Evolutionary conservation across 352 stramenopile genomes (phyloP).

Genomic region (Phytophthora palmivora): DNA sequence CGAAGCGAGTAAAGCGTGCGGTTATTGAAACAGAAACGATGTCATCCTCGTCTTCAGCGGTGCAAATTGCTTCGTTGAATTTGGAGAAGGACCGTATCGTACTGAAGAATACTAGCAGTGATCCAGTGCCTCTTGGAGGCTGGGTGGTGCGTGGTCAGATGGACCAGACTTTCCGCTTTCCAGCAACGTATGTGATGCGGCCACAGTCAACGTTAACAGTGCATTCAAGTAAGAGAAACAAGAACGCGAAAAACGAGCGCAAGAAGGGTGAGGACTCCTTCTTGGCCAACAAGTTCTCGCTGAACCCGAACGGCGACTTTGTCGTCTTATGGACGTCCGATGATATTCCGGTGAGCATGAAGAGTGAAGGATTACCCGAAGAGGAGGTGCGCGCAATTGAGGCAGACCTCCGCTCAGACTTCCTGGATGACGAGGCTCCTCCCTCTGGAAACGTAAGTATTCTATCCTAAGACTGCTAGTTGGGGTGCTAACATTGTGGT

Average conservation of each 20-base stretch:
- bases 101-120: conserved; percentile 74
- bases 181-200: conserved; percentile 69
- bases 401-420: conserved; percentile 52
- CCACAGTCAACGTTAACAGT: conserved; percentile 77
- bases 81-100: conserved; percentile 81
- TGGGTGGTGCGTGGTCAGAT: conserved; percentile 74
- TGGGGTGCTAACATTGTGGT: neutral
- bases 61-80: conserved; percentile 73
- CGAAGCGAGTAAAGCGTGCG: conserved; percentile 62
- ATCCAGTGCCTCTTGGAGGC: conserved; percentile 59
- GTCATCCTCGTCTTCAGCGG: conserved; percentile 29
- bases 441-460: conserved; percentile 56
- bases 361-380: conserved; percentile 61
- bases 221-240: conserved; percentile 83
- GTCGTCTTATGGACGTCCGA: conserved; percentile 69
- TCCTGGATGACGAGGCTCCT: conserved; percentile 61
- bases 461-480: conserved; percentile 1
- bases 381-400: conserved; percentile 74
- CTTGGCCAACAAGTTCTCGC: conserved; percentile 81
- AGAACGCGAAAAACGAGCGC: conserved; percentile 76
- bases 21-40: neutral
- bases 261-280: conserved; percentile 81
- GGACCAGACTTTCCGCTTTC: conserved; percentile 79
- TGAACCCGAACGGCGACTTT: conserved; percentile 74
- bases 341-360: conserved; percentile 72